Evolutionary conservation across 306 rosid species (phyloP).

Genomic region (Cicer pinnatifidum): DNA sequence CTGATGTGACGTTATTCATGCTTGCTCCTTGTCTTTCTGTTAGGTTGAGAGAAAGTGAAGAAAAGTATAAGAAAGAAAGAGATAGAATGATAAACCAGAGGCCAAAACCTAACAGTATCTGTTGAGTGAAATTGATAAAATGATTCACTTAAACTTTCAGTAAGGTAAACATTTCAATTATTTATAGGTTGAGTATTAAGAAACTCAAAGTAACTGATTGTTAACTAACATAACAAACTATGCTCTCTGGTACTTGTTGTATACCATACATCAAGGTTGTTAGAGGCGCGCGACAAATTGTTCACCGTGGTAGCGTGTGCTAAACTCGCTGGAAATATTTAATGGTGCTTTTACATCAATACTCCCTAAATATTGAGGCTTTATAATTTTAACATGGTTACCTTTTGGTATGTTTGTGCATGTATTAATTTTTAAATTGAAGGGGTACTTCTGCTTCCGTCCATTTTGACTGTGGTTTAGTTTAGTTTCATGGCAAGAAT

Average conservation of each 20-base stretch:
- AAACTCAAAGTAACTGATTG: constrained; percentile 12
- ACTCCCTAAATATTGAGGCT: constrained; percentile 36
- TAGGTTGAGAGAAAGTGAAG: constrained; percentile 18
- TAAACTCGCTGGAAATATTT: neutral
- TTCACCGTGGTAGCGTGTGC: too few relatives aligned
- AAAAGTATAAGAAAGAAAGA: constrained; percentile 18
- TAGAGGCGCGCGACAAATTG: too few relatives aligned
- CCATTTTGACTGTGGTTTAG: constrained; percentile 30
- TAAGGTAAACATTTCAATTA: neutral
- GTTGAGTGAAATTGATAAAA: constrained; percentile 15
- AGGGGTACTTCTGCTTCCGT: constrained; percentile 20
- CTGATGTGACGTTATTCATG: constrained; percentile 27
- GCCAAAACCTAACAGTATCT: neutral
- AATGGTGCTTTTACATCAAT: constrained; percentile 6
- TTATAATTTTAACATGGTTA: constrained; percentile 29
- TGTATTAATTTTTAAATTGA: constrained; percentile 34
- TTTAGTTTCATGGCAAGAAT: constrained; percentile 26
- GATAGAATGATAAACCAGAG: constrained; percentile 22
- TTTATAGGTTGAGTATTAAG: neutral
- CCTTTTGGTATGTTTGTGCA: constrained; percentile 24
- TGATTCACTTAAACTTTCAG: constrained; percentile 19
- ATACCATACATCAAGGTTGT: neutral
- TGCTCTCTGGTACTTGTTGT: neutral
- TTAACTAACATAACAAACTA: constrained; percentile 9
- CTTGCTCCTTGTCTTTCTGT: constrained; percentile 17